Evolutionary conservation across 768 basidiomycete genomes (phyloP).

Genomic region (Nidula microcarpa): DNA sequence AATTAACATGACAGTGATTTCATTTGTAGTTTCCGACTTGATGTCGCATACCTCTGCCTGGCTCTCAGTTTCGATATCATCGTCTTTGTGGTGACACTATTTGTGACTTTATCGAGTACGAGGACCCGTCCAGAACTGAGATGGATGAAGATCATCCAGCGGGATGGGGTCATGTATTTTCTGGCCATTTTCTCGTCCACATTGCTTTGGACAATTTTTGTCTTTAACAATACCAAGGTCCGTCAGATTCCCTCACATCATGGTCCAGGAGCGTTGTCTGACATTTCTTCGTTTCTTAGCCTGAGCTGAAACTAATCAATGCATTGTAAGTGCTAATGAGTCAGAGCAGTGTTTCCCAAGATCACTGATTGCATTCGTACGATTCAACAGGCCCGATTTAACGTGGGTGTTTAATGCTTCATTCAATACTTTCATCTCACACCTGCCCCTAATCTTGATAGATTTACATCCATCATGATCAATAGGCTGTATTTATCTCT

Average conservation of each 20-base stretch:
- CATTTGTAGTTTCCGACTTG: background rate
- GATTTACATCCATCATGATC: constrained; percentile 15
- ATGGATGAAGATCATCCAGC: constrained; percentile 10
- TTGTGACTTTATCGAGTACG: constrained; percentile 7
- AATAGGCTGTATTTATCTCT: constrained; percentile 14
- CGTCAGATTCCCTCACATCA: background rate
- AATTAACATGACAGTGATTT: background rate
- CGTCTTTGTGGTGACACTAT: constrained; percentile 10
- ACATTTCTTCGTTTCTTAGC: background rate
- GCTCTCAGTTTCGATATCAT: constrained; percentile 11
- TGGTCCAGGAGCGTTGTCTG: background rate
- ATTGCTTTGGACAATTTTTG: constrained; percentile 11
- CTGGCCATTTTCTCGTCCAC: constrained; percentile 16
- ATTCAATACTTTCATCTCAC: background rate
- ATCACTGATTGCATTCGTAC: too few relatives aligned
- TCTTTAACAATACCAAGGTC: background rate
- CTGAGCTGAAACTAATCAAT: background rate
- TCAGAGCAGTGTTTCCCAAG: too few relatives aligned
- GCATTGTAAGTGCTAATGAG: background rate
- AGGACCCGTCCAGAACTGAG: constrained; percentile 6
- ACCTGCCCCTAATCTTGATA: background rate
- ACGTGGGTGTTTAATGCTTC: too few relatives aligned
- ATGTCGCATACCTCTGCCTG: constrained; percentile 10
- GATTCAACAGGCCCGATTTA: too few relatives aligned
- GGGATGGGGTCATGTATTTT: constrained; percentile 15